Conservation (phyloP, 306 rosid species). For the Lathyrus aphaca region DNA sequence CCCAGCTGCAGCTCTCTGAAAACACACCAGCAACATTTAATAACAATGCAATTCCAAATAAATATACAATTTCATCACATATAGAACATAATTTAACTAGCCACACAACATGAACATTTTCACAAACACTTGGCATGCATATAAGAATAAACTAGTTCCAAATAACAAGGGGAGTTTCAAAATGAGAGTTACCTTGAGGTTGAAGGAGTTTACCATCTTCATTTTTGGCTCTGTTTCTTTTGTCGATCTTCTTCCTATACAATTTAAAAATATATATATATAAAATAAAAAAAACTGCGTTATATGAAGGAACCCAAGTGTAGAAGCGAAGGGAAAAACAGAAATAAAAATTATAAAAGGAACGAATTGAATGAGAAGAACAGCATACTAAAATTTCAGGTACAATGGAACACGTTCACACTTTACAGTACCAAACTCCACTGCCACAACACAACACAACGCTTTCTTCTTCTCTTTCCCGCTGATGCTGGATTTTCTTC, state of each 20-base stretch:
- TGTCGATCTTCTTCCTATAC: conserved; percentile 22
- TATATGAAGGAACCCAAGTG: neutral
- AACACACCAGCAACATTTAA: conserved; percentile 5
- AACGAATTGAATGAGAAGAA: neutral
- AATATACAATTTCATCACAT: neutral
- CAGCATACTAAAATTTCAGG: neutral
- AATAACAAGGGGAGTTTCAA: neutral
- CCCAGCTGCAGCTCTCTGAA: conserved; percentile 92
- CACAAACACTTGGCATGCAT: conserved; percentile 39
- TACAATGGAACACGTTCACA: neutral
- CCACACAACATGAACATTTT: conserved; percentile 11
- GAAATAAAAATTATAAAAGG: neutral
- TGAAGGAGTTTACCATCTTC: conserved; percentile 45
- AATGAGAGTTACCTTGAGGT: conserved; percentile 47
- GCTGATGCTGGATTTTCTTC: neutral
- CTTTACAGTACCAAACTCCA: neutral
- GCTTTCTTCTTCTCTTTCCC: neutral
- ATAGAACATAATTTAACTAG: neutral
- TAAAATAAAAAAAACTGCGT: neutral
- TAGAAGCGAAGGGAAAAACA: neutral
- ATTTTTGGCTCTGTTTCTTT: conserved; percentile 21
- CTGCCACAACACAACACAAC: neutral
- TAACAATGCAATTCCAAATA: neutral
- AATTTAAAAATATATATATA: neutral
- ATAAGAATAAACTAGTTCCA: neutral